These are phyloP conservation scores for Yarrowia sp. DNA, from an alignment of 805 yeast genomes.

Conservation along the genomic window DNA sequence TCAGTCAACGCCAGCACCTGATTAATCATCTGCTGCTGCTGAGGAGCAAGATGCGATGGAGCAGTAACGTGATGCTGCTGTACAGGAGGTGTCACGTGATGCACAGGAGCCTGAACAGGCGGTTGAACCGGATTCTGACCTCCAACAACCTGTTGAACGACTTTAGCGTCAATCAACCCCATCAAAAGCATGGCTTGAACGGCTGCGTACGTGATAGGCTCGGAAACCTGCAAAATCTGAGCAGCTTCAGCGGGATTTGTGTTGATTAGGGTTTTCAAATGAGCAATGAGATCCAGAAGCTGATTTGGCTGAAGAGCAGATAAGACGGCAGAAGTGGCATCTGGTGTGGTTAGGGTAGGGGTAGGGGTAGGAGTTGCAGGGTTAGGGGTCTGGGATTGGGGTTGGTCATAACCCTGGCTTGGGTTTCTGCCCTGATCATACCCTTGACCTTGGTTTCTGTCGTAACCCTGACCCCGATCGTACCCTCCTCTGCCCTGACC, in stretches of 20 bases:
- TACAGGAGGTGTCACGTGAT: conserved; percentile 17
- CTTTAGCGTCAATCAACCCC: conserved; percentile 39
- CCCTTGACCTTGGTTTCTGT: conserved; percentile 9
- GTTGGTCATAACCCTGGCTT: neutral
- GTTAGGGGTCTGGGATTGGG: neutral
- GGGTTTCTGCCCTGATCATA: conserved; percentile 26
- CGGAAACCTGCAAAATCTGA: conserved; percentile 53
- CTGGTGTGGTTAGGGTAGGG: conserved; percentile 46
- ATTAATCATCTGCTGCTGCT: conserved; percentile 48
- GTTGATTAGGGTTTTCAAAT: conserved; percentile 56
- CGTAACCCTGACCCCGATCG: neutral
- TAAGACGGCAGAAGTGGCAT: conserved; percentile 47
- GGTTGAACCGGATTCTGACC: conserved; percentile 27
- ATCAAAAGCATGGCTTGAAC: conserved; percentile 61
- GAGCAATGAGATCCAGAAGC: conserved; percentile 50
- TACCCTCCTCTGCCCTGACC: too few species aligned
- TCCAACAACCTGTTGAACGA: conserved; percentile 33
- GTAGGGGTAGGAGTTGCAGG: conserved; percentile 12
- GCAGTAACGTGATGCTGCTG: conserved; percentile 25
- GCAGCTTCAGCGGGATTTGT: conserved; percentile 61
- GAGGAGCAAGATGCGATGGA: conserved; percentile 37
- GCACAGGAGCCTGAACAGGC: conserved; percentile 27
- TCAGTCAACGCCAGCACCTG: conserved; percentile 52
- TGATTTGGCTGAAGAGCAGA: conserved; percentile 48
- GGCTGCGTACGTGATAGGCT: conserved; percentile 71